Percentiles rank a stretch among this genome's conserved stretches.
These are phyloP conservation scores for Priceomyces haplophilus DNA, from an alignment of 805 yeast species.

Conservation along the genomic window DNA sequence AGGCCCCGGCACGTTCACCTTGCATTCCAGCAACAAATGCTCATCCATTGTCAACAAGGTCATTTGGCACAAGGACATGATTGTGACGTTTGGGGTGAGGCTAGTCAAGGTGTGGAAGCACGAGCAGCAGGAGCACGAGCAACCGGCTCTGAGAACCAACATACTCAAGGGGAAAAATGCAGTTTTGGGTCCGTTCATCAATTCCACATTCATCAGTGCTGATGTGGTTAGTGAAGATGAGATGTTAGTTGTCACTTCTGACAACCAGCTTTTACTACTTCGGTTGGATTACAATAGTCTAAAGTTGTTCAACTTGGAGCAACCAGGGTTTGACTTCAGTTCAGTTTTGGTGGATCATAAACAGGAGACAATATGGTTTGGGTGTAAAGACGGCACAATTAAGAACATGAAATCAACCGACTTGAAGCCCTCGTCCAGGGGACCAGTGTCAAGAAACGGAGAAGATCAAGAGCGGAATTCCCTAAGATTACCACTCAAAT, in stretches of 20 bases:
- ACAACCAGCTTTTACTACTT: constrained; percentile 30
- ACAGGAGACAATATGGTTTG: constrained; percentile 26
- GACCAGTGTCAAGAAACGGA: neutral
- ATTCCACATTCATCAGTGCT: constrained; percentile 48
- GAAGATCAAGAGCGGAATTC: neutral
- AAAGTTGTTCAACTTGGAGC: constrained; percentile 14
- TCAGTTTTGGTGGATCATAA: constrained; percentile 20
- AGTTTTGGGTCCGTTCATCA: constrained; percentile 47
- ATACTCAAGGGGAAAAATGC: constrained; percentile 58
- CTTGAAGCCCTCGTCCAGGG: constrained; percentile 9
- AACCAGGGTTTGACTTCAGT: constrained; percentile 15
- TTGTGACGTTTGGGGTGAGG: constrained; percentile 60
- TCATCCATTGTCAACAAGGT: constrained; percentile 56
- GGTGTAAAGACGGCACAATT: constrained; percentile 10
- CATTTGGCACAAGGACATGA: constrained; percentile 49
- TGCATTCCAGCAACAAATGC: constrained; percentile 58
- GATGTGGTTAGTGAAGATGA: constrained; percentile 34
- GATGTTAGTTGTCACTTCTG: constrained; percentile 32
- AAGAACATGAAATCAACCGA: constrained; percentile 10
- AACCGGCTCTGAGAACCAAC: constrained; percentile 9
- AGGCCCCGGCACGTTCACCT: constrained; percentile 15
- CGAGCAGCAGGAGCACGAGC: constrained; percentile 22
- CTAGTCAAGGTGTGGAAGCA: constrained; percentile 62
- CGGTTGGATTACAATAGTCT: constrained; percentile 14
- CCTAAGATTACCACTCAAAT: constrained; percentile 6